phyloP scores from a whole-genome alignment of 768 basidiomycete genomes.

The Amanita pallidorosea region DNA sequence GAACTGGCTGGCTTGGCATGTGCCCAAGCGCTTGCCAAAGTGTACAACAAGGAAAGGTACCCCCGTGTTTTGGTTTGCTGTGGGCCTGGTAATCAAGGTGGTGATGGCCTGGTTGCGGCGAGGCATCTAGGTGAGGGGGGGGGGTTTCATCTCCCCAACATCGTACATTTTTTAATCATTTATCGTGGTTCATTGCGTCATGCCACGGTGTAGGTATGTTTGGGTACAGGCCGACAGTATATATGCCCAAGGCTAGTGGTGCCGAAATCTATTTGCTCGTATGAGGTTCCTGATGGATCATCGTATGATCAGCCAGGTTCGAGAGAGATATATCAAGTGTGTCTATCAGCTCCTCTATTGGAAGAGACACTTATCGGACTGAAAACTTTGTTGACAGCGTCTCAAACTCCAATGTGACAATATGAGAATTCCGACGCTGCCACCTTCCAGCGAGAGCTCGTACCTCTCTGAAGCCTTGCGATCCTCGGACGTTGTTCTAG shows the following conservation, averaged over 20 bases:
- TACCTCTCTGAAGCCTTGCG: conserved; percentile 36
- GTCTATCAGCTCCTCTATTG: neutral
- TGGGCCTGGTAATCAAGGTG: conserved; percentile 96
- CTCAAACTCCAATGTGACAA: conserved; percentile 83
- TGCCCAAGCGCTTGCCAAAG: conserved; percentile 77
- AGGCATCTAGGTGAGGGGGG: conserved; percentile 79
- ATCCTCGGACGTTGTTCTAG: conserved; percentile 74
- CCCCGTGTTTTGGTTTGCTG: conserved; percentile 86
- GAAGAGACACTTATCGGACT: neutral
- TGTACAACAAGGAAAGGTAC: conserved; percentile 55
- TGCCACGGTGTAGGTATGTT: too few relatives aligned
- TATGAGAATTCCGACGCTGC: conserved; percentile 60
- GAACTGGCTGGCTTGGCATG: conserved; percentile 93
- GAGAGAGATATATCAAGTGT: conserved; percentile 86
- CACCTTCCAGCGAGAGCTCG: conserved; percentile 26
- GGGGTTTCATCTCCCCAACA: too few relatives aligned
- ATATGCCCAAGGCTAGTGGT: conserved; percentile 76
- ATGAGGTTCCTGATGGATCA: conserved; percentile 37
- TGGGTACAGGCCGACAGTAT: conserved; percentile 81
- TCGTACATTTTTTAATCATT: too few relatives aligned
- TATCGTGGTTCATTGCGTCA: too few relatives aligned
- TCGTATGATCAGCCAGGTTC: conserved; percentile 32
- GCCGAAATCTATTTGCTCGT: neutral
- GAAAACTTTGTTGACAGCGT: conserved; percentile 40
- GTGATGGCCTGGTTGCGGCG: conserved; percentile 95